Conservation (phyloP, 2,329 filamentous ascomycete species). For the Curvularia lunata region DNA sequence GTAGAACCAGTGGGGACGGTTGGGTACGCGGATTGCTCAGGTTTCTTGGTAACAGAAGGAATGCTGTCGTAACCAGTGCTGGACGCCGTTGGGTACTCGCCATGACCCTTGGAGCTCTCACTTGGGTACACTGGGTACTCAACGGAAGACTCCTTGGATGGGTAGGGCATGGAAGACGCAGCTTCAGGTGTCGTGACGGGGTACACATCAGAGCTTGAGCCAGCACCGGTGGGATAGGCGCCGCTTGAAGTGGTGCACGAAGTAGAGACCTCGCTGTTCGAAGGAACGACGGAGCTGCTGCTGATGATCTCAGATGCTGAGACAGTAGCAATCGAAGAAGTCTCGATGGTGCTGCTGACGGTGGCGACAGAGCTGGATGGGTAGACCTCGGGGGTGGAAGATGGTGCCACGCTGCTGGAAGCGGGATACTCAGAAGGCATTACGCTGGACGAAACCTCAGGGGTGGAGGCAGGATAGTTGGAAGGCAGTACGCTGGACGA, state of each 20-base stretch:
- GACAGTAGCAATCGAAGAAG: conserved; percentile 5
- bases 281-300: conserved; percentile 5
- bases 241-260: conserved; percentile 24
- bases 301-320: conserved; percentile 3
- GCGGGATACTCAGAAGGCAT: background rate
- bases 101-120: conserved; percentile 10
- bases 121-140: conserved; percentile 6
- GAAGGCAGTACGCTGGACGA: conserved; percentile 10
- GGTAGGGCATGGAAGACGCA: conserved; percentile 9
- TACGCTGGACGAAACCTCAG: background rate
- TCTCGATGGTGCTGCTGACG: conserved; percentile 8
- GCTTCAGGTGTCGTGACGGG: conserved; percentile 20
- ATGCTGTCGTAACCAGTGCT: conserved; percentile 14
- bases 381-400: background rate
- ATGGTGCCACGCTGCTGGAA: background rate
- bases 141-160: conserved; percentile 2
- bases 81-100: conserved; percentile 12
- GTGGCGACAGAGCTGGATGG: conserved; percentile 8
- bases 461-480: background rate
- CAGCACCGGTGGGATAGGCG: conserved; percentile 13
- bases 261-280: conserved; percentile 1
- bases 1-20: conserved; percentile 19
- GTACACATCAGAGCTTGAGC: conserved; percentile 9
- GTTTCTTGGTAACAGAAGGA: conserved; percentile 26
- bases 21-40: conserved; percentile 19